Percentiles rank a stretch among this genome's conserved stretches.
Evolutionary conservation across 768 basidiomycete species (phyloP).

Genomic region (Polyporus arcularius): DNA sequence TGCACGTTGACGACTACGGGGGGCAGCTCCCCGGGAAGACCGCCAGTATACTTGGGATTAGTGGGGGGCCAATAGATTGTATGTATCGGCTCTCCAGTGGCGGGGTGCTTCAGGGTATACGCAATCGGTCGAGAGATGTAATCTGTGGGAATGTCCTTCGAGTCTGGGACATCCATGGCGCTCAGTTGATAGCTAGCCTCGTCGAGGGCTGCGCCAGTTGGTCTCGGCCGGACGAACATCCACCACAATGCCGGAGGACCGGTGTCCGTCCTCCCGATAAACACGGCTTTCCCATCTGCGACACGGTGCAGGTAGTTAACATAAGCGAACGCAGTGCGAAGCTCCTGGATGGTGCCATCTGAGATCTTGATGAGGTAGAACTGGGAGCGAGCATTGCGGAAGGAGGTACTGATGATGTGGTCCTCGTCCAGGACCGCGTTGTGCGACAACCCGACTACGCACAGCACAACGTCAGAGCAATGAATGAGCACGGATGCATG

Average conservation of each 20-base stretch:
- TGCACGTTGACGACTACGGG: conserved; percentile 64
- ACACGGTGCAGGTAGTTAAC: conserved; percentile 37
- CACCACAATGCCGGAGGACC: conserved; percentile 31
- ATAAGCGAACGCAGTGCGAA: conserved; percentile 40
- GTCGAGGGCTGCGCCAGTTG: no score
- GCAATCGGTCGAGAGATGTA: background rate
- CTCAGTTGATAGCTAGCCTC: no score
- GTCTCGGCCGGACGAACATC: no score
- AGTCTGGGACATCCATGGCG: background rate
- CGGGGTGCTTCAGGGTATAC: background rate
- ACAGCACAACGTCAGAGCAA: no score
- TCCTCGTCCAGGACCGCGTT: no score
- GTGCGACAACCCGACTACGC: no score
- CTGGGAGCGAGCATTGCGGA: no score
- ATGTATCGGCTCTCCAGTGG: conserved; percentile 45
- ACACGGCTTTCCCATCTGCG: conserved; percentile 33
- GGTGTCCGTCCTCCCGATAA: conserved; percentile 38
- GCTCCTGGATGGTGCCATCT: conserved; percentile 18
- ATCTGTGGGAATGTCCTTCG: conserved; percentile 2
- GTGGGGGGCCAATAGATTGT: conserved; percentile 63
- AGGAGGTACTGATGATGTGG: no score
- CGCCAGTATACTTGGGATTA: conserved; percentile 58
- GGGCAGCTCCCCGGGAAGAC: conserved; percentile 50
- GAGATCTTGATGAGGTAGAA: conserved; percentile 32
- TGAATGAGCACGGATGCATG: no score